Base-by-base conservation (phyloP, 2,329 filamentous ascomycete species). In the Myotisia sp. region DNA sequence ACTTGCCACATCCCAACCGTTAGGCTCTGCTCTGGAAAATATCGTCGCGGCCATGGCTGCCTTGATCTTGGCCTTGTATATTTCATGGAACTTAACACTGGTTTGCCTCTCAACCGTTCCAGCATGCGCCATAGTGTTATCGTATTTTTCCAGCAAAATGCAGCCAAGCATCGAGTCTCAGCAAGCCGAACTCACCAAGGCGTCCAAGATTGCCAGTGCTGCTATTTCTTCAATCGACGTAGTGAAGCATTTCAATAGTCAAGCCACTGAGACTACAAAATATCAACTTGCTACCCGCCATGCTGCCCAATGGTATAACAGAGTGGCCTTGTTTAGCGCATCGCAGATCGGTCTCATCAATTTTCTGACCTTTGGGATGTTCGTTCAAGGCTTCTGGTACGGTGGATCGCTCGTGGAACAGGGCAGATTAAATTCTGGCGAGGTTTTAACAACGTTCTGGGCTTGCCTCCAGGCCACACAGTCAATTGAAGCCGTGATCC, bases 351-450 rank as follows among this genome's bases (percentile, higher is more conserved):
- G 76, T 0, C 70, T 79, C 30, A 67, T 82, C 33, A 76, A 78
- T 29, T 71, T 92, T 44, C 75, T 85, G 61, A 75, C 79, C 19
- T 69, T 84, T 3, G 67, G 65, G 2, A 75, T 94, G 52, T 94
- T 95, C 44, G 77, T 92, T 0, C 70, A 85, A 37, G 86, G 85
- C 0, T 94, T 95, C 49, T 93, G 82, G 73, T 92, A 86, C 46
- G 86, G 85, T 0, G 70, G 78, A 18, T 62, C 71, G 1, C 66
- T 93, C 2, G 74, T 90, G 6, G 62, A 65, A 6, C 56, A 68
- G 1, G 74, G 73, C 1, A 53, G 65, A 1, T 59, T 72, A 8
- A 65, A 62, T 7, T 61, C 82, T 0, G 80, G 77, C 0, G 64
- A 77, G 36, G 71, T 92, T 3, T 55, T 94, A 28, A 90, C 82